Evolutionary conservation across 169 alveolate genomes (phyloP), one percentile per base, ranked within the genome.

Genomic region (Ichthyophthirius multifiliis): DNA sequence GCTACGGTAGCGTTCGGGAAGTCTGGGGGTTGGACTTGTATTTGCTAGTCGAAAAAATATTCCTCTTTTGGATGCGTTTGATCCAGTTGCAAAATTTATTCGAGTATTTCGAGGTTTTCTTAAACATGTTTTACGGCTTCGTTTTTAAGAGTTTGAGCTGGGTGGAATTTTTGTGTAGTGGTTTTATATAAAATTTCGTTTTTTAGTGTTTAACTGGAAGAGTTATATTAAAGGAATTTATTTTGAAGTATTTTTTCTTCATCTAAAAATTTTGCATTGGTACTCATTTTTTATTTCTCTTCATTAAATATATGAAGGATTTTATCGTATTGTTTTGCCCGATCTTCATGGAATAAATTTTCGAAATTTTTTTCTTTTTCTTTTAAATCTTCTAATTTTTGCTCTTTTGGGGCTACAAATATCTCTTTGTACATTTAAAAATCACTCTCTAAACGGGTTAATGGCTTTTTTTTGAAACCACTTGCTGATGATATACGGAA

Each of bases 21-120:
- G 45, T 84, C 93, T 16, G 93, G 93, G 13, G 93, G 93, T 41
- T 88, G 74, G 3, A 89, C 86, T 67, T 85, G 83, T 27, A 89
- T 89, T 75, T 84, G 82, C 78, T 84, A 77, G 74, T 88, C 88
- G 64, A 88, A 88, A 79, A 84, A 88, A 55, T 88, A 18, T 5
- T 35, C 62, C 27, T 67, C 48, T 55, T 55, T 55, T 9, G 77
- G 77, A 35, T 35, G 55, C 18, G 43, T 67, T 67, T 30, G 35
- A 18, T 67, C 77, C 4, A 67, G 10, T 12, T 67, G 45, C 0
- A 67, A 23, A 5, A 32, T 67, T 39, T 41, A n/a, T 5, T 67
- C 77, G 5, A 67, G 9, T 3, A 67, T 16, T 41, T 37, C 9
- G 16, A 67, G 20, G 20, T 67, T 67, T 67, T 67, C 63, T 4